Evolutionary conservation across 1,284 basidiomycete species (phyloP).

Genomic region (Ceratobasidium sp.): DNA sequence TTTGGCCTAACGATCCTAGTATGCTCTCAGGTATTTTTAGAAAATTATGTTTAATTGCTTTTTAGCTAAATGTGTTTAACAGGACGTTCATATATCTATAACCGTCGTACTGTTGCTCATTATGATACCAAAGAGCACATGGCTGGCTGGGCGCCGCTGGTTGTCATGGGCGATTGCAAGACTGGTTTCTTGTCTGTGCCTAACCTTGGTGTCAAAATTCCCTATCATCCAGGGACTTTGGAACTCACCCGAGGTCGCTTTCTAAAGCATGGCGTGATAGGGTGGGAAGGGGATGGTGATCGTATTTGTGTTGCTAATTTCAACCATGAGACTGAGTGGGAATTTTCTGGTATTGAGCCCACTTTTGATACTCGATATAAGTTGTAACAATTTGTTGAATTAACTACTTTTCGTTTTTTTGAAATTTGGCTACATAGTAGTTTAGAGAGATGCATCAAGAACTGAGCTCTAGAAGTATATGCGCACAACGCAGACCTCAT

Average conservation of each 20-base stretch:
- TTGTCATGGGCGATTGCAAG: background rate
- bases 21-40: too few species aligned
- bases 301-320: slow-evolving; percentile 21
- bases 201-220: background rate
- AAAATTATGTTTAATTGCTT: too few species aligned
- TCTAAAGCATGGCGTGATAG: background rate
- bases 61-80: too few species aligned
- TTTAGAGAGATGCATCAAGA: background rate
- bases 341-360: slow-evolving; percentile 1
- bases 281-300: slow-evolving; percentile 10
- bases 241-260: background rate
- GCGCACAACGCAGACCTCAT: slow-evolving; percentile 95
- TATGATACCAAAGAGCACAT: background rate
- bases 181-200: background rate
- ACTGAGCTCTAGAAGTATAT: slow-evolving; percentile 84
- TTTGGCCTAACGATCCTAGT: too few species aligned
- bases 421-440: too few species aligned
- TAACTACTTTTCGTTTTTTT: too few species aligned
- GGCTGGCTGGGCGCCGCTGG: background rate
- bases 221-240: background rate
- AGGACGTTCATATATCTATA: background rate
- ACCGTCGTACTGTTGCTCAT: background rate
- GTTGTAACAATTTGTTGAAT: too few species aligned
- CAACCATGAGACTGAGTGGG: slow-evolving; percentile 20
- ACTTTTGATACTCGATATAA: background rate